Evolutionary conservation across 176 grass and related monocot genomes (phyloP).

Genomic region (Oryza nivara): DNA sequence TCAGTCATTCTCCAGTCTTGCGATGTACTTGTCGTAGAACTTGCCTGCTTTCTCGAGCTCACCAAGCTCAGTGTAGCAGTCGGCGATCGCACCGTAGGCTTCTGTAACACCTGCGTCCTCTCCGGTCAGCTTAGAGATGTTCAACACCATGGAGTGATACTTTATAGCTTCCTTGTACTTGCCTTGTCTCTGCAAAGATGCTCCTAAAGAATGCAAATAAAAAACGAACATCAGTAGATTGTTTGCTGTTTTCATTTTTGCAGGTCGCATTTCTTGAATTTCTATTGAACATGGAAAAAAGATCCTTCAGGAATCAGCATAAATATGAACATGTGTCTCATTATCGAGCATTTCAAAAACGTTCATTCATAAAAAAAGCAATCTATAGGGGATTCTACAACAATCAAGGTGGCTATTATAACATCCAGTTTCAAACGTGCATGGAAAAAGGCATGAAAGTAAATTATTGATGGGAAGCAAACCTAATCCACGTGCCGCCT

Average conservation of each 20-base stretch:
- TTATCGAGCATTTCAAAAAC: background rate
- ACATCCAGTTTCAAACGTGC: background rate
- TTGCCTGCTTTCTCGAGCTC: conserved; percentile 92
- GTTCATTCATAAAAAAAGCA: background rate
- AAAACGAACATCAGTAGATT: background rate
- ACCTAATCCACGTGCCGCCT: conserved; percentile 94
- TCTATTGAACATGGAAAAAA: background rate
- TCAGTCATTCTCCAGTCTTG: conserved; percentile 85
- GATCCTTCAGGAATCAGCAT: background rate
- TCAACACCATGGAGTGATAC: conserved; percentile 83
- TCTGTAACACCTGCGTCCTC: conserved; percentile 88
- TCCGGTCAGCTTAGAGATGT: conserved; percentile 65
- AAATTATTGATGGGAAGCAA: conserved; percentile 22
- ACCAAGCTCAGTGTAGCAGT: conserved; percentile 93
- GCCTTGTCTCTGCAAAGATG: conserved; percentile 91
- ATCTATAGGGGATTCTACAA: background rate
- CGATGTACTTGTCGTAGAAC: conserved; percentile 91
- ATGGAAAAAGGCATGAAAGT: background rate
- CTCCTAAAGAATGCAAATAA: conserved; percentile 56
- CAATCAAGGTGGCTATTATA: background rate
- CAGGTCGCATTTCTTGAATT: conserved; percentile 1
- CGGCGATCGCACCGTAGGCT: conserved; percentile 91
- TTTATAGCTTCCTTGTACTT: conserved; percentile 96
- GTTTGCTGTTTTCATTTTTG: conserved; percentile 9
- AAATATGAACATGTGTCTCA: conserved; percentile 2